Evolutionary conservation across 768 basidiomycete species (phyloP), one percentile per base, ranked within the genome.

Genomic region (Boletus pseudopeckii): DNA sequence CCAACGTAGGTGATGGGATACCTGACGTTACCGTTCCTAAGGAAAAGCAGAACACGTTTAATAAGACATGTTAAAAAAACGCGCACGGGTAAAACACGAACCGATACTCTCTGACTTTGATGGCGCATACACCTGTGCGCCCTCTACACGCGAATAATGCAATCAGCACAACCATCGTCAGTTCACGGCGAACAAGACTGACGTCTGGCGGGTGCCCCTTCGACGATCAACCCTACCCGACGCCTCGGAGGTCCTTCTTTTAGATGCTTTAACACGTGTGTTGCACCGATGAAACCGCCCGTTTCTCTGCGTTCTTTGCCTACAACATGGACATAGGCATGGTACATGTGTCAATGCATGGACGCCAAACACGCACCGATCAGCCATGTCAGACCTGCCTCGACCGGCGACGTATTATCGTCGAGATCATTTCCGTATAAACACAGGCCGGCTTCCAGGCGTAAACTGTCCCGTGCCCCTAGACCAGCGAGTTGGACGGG

Each of bases 361-460:
- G n/a, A 50, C 11, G 17, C 5, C 22, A 32, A 36, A 38, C 37
- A 72, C 85, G 52, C 56, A 91, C 94, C 90, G 45, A 99, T 92
- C 24, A 98, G 84, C 97, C 96, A 98, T 0, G 80, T 80, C 43
- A 99, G 75, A 10, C 88, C 95, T 3, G 92, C 97, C 72, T 98
- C 96, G 3, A 97, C 83, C 0, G 93, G 92, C 1, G 83, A 84
- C 3, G 87, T 91, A 41, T 75, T 75, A 71, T 98, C 95, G 67
- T 95, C 88, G 15, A 98, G 74, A 63, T 98, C 96, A 60, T 92
- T 86, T 0, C 97, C 97, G 65, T 98, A 97, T 32, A 99, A 75
- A 70, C 96, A 98, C 85, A 98, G 87, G 11, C 96, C 96, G 0
- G 96, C 96, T 72, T 98, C 97, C 39, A 98, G 76, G 22, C 96